Conservation (phyloP, 2,329 filamentous ascomycete genomes). For the Cercospora janseana region DNA sequence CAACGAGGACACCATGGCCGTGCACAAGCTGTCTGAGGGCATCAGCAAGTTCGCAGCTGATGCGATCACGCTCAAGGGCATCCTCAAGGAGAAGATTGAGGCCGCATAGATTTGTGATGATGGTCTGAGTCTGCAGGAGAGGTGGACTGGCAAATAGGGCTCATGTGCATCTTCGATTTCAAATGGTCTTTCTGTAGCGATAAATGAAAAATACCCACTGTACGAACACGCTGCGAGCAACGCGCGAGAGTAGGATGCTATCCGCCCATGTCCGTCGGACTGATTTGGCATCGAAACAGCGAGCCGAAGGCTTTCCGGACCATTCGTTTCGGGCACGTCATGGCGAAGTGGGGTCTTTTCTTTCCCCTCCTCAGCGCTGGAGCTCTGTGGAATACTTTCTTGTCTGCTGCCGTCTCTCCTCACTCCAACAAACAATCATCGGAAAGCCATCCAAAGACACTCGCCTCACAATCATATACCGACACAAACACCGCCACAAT, state of each 20-base stretch:
- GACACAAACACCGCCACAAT: slow-evolving; percentile 68
- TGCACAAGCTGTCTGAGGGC: slow-evolving; percentile 98
- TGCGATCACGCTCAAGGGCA: slow-evolving; percentile 87
- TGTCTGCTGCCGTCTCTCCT: slow-evolving; percentile 4
- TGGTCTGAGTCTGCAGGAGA: neutral
- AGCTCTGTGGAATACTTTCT: slow-evolving; percentile 7
- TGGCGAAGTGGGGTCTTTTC: slow-evolving; percentile 13
- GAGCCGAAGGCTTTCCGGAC: slow-evolving; percentile 4
- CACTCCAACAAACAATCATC: slow-evolving; percentile 4
- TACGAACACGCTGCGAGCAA: neutral
- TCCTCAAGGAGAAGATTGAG: slow-evolving; percentile 80
- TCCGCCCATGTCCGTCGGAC: neutral
- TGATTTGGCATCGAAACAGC: neutral
- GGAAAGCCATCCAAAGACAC: slow-evolving; percentile 14
- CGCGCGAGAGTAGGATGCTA: neutral
- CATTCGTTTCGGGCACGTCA: slow-evolving; percentile 8
- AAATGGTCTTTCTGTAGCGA: slow-evolving; percentile 7
- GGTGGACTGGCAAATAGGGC: neutral
- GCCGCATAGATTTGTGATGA: slow-evolving; percentile 10
- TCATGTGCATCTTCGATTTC: slow-evolving; percentile 7
- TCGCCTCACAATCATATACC: slow-evolving; percentile 27
- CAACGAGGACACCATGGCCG: slow-evolving; percentile 99
- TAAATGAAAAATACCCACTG: slow-evolving; percentile 13
- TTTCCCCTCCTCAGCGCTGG: slow-evolving; percentile 5
- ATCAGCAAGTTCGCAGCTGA: slow-evolving; percentile 99